Conservation (phyloP, 345 rosid genomes). For the Pelargonium nanum region DNA sequence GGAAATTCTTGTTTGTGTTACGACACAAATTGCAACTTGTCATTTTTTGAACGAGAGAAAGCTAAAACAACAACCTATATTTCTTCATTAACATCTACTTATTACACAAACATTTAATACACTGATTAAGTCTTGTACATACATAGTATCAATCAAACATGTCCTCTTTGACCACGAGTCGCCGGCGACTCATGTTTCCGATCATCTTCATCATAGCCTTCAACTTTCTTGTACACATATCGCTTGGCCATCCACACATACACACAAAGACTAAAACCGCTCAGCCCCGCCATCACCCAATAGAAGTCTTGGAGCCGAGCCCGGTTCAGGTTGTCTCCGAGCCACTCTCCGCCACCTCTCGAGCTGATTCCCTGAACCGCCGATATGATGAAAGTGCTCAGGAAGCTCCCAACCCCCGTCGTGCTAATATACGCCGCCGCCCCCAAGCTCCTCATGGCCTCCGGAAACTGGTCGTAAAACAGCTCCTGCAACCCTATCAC, state of each 20-base stretch:
- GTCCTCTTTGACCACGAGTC: too few relatives aligned
- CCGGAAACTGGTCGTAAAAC: constrained; percentile 89
- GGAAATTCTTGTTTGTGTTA: too few relatives aligned
- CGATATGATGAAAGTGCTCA: constrained; percentile 46
- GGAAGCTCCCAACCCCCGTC: constrained; percentile 66
- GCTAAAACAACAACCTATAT: too few relatives aligned
- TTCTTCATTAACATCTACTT: too few relatives aligned
- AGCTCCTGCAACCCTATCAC: constrained; percentile 77
- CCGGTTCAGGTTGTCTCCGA: constrained; percentile 53
- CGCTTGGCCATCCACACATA: constrained; percentile 39
- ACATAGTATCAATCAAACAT: too few relatives aligned
- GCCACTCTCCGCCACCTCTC: constrained; percentile 42
- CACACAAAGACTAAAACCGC: constrained; percentile 43
- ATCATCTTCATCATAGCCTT: constrained; percentile 1
- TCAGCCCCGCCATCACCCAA: constrained; percentile 60
- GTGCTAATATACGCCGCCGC: constrained; percentile 63
- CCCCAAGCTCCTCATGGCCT: constrained; percentile 67
- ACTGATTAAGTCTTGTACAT: too few relatives aligned
- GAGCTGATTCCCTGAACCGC: constrained; percentile 39
- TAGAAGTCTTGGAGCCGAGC: constrained; percentile 56
- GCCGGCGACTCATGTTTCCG: too few relatives aligned
- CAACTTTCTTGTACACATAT: constrained; percentile 61
- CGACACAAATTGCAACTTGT: too few relatives aligned
- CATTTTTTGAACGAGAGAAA: too few relatives aligned
- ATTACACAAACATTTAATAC: too few relatives aligned